Evolutionary conservation across 768 basidiomycete species (phyloP).

Genomic region (Lentinula detonsa): DNA sequence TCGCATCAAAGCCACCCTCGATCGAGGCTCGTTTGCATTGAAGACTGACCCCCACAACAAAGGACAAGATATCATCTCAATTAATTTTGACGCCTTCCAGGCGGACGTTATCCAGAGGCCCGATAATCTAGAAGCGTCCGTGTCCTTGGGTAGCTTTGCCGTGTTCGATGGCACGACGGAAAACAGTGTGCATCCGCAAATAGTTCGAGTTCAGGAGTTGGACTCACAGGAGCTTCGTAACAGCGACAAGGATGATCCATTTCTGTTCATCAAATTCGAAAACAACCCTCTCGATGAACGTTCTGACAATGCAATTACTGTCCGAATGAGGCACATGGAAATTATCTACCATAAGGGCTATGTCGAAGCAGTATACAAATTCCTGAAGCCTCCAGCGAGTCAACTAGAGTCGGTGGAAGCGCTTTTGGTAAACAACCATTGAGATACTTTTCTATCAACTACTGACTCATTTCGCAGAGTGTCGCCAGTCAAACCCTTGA

Average conservation of each 20-base stretch:
- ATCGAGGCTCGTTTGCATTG: conserved; percentile 84
- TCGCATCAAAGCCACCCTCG: conserved; percentile 69
- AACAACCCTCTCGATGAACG: conserved; percentile 86
- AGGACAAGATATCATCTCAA: conserved; percentile 70
- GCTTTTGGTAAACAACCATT: conserved; percentile 54
- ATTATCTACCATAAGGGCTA: conserved; percentile 95
- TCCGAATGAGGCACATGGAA: conserved; percentile 93
- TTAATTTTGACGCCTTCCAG: conserved; percentile 82
- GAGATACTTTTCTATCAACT: not conserved
- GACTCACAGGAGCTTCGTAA: conserved; percentile 6
- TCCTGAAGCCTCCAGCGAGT: conserved; percentile 91
- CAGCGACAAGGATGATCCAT: conserved; percentile 40
- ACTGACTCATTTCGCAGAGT: conserved; percentile 38
- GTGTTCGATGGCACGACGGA: conserved; percentile 90
- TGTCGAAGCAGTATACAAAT: conserved; percentile 84
- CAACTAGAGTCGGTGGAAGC: conserved; percentile 96
- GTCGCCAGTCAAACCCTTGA: conserved; percentile 93
- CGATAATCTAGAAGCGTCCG: conserved; percentile 78
- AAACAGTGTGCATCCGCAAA: conserved; percentile 78
- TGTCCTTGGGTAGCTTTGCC: conserved; percentile 80
- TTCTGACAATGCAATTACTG: conserved; percentile 85
- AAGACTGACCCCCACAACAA: conserved; percentile 64
- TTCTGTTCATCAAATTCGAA: conserved; percentile 91
- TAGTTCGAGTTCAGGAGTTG: conserved; percentile 63
- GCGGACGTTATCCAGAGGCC: conserved; percentile 81